Percentiles rank a stretch among this genome's conserved stretches.
Conservation (phyloP, 331 rosid species). For the Saraca asoca region DNA sequence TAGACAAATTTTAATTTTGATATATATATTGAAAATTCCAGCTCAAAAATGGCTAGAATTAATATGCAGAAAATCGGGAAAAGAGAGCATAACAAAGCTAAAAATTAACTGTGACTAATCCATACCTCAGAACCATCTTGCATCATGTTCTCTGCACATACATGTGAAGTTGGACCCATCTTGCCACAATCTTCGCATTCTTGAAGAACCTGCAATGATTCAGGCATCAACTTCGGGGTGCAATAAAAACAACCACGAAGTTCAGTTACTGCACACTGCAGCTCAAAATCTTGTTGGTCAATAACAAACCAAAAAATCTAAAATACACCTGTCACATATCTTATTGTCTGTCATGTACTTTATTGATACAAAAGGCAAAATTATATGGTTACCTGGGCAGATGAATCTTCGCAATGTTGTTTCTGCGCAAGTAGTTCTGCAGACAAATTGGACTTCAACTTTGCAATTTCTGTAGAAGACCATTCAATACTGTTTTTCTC, state of each 20-base stretch:
- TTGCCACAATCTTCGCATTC: slow-evolving; percentile 32
- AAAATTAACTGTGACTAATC: slow-evolving; percentile 26
- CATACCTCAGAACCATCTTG: slow-evolving; percentile 51
- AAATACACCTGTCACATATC: not conserved
- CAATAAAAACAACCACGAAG: slow-evolving; percentile 31
- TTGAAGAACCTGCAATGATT: slow-evolving; percentile 43
- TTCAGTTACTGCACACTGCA: slow-evolving; percentile 42
- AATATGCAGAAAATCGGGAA: not conserved
- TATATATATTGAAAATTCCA: not conserved
- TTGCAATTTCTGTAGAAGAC: slow-evolving; percentile 34
- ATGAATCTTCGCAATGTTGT: slow-evolving; percentile 42
- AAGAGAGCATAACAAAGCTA: slow-evolving; percentile 5
- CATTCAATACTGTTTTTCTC: slow-evolving; percentile 28
- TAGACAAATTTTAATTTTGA: not conserved
- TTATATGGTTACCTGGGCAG: slow-evolving; percentile 42
- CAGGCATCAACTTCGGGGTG: slow-evolving; percentile 36
- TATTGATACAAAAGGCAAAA: slow-evolving; percentile 16
- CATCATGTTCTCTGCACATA: slow-evolving; percentile 36
- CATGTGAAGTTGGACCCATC: slow-evolving; percentile 36
- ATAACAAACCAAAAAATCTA: slow-evolving; percentile 8
- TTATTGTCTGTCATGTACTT: slow-evolving; percentile 13
- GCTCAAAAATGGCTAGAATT: too few species aligned
- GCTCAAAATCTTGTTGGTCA: slow-evolving; percentile 28
- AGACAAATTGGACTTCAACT: slow-evolving; percentile 34
- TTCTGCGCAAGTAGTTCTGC: slow-evolving; percentile 29